These are phyloP conservation scores for Lachnum nothofagi DNA, from an alignment of 2,329 filamentous ascomycete species.

Conservation along the genomic window DNA sequence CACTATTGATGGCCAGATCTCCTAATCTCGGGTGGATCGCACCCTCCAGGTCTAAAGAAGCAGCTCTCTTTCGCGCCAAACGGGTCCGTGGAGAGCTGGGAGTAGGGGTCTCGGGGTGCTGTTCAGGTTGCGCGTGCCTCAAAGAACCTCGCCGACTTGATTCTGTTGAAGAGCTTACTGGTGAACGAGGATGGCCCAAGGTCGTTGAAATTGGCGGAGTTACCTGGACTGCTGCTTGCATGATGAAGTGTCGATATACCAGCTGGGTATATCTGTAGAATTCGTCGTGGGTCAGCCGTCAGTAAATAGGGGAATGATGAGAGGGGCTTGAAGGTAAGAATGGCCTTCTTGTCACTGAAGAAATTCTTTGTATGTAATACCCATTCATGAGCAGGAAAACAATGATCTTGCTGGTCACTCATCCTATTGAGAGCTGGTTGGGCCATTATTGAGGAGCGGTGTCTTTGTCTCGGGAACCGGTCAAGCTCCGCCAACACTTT, in stretches of 20 bases:
- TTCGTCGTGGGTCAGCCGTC: conserved; percentile 10
- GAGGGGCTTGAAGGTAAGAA: conserved; percentile 23
- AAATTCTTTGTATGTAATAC: conserved; percentile 30
- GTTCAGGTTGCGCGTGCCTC: conserved; percentile 23
- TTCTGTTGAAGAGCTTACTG: conserved; percentile 28
- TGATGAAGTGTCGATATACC: conserved; percentile 16
- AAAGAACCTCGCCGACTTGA: conserved; percentile 26
- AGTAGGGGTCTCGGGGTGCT: conserved; percentile 21
- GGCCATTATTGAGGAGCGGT: conserved; percentile 29
- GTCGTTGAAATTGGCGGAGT: conserved; percentile 17
- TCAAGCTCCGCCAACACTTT: conserved; percentile 25
- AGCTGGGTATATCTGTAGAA: conserved; percentile 4
- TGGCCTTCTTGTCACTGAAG: conserved; percentile 29
- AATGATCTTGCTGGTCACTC: conserved; percentile 30
- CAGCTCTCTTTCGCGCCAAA: conserved; percentile 32
- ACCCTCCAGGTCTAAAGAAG: conserved; percentile 28
- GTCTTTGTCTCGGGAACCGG: conserved; percentile 34
- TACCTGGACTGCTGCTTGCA: conserved; percentile 21
- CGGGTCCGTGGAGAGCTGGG: conserved; percentile 26
- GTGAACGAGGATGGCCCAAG: conserved; percentile 23
- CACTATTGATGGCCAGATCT: conserved; percentile 28
- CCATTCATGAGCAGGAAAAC: conserved; percentile 31
- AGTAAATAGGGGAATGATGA: conserved; percentile 17
- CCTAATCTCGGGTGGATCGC: conserved; percentile 28
- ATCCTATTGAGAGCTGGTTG: conserved; percentile 22